These are phyloP conservation scores for Aspergillus asperescens DNA, from an alignment of 495 filamentous ascomycete species.

Conservation along the genomic window DNA sequence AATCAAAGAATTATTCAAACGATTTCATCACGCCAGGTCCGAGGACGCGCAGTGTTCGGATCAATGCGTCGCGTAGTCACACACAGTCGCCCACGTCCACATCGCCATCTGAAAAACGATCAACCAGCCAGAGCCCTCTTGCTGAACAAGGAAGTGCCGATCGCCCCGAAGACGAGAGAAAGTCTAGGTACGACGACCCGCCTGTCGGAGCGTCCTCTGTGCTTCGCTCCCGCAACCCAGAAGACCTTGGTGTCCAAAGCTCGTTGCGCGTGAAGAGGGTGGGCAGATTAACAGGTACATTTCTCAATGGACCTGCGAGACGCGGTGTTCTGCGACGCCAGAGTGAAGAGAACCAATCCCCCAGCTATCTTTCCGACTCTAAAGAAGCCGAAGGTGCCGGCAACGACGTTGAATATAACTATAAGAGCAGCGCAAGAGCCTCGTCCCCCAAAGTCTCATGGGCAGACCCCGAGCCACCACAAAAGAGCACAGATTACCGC, in stretches of 20 bases:
- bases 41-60: conserved; percentile 57
- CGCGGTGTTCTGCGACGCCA: conserved; percentile 63
- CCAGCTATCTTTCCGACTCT: conserved; percentile 27
- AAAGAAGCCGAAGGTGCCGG: conserved; percentile 24
- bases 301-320: conserved; percentile 68
- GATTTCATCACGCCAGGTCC: conserved; percentile 67
- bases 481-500: conserved; percentile 25
- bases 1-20: conserved; percentile 24
- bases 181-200: conserved; percentile 41
- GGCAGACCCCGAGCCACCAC: conserved; percentile 40
- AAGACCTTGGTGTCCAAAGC: conserved; percentile 57
- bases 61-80: conserved; percentile 40
- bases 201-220: conserved; percentile 48
- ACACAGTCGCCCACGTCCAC: conserved; percentile 37
- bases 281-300: conserved; percentile 63
- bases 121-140: conserved; percentile 29
- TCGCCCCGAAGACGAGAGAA: conserved; percentile 42
- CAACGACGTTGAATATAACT: conserved; percentile 27
- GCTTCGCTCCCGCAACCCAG: conserved; percentile 42
- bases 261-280: conserved; percentile 70
- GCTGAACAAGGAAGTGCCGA: conserved; percentile 39
- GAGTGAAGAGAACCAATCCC: conserved; percentile 59
- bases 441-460: conserved; percentile 44
- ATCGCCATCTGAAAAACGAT: conserved; percentile 38
- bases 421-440: conserved; percentile 27